These are phyloP conservation scores for Cenchrus fungigraminus DNA, from an alignment of 176 grass and related monocot genomes.

Conservation along the genomic window DNA sequence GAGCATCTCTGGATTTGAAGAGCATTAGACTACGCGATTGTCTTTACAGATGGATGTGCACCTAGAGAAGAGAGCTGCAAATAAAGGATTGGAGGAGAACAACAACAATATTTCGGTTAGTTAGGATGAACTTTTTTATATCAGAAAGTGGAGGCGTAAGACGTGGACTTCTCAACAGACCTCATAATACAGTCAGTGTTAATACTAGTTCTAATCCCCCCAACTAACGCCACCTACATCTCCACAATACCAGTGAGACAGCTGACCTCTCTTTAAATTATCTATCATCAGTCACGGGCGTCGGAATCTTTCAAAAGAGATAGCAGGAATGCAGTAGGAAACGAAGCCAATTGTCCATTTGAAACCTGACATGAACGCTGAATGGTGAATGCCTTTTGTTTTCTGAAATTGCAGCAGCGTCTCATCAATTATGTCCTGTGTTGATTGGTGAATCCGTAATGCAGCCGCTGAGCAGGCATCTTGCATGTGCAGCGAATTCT, in stretches of 20 bases:
- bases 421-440: conserved; percentile 30
- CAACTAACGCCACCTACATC: conserved; percentile 41
- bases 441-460: conserved; percentile 45
- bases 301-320: conserved; percentile 17
- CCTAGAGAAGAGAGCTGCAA: conserved; percentile 25
- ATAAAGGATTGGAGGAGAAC: not conserved
- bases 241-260: conserved; percentile 10
- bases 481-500: conserved; percentile 34
- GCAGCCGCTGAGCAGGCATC: conserved; percentile 2
- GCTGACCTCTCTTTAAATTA: conserved; percentile 3
- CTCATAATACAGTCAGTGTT: conserved; percentile 28
- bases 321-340: conserved; percentile 11
- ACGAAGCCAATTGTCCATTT: not conserved
- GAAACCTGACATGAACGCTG: conserved; percentile 21
- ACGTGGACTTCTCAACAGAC: conserved; percentile 56
- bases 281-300: not conserved
- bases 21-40: not conserved
- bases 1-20: conserved; percentile 12
- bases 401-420: conserved; percentile 36
- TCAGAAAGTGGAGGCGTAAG: conserved; percentile 41
- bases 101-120: conserved; percentile 29
- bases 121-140: conserved; percentile 51
- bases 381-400: conserved; percentile 16
- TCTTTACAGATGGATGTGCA: conserved; percentile 58
- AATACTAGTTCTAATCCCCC: conserved; percentile 26